Evolutionary conservation across 768 basidiomycete species (phyloP).

Genomic region (Boletus insuetus): DNA sequence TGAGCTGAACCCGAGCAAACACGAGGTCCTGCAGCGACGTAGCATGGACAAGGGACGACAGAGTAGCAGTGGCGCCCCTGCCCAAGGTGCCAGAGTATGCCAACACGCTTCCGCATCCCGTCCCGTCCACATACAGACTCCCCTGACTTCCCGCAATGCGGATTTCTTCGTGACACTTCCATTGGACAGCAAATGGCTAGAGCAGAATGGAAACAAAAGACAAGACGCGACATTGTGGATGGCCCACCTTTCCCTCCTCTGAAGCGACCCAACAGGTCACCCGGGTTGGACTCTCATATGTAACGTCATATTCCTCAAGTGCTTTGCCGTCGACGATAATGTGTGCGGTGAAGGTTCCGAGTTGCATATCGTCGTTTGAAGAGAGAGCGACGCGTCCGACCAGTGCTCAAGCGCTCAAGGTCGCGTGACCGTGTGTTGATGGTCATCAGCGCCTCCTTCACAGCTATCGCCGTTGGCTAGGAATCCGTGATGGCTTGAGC

Average conservation of each 20-base stretch:
- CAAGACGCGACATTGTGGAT: neutral
- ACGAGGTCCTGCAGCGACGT: conserved; percentile 2
- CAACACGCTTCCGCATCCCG: fast-evolving
- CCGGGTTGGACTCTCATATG: conserved; percentile 3
- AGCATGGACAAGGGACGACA: neutral
- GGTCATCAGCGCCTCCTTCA: too few relatives aligned
- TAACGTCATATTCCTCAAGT: conserved; percentile 13
- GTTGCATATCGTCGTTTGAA: conserved; percentile 6
- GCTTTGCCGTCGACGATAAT: conserved; percentile 14
- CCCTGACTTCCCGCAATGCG: neutral
- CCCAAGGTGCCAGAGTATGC: neutral
- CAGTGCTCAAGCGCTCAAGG: neutral
- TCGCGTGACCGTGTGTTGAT: neutral
- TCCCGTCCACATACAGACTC: conserved; percentile 10
- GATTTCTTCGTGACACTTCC: conserved; percentile 4
- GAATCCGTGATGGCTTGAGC: too few relatives aligned
- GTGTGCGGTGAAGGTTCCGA: conserved; percentile 13
- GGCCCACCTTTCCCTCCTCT: conserved; percentile 19
- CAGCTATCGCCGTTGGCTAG: too few relatives aligned
- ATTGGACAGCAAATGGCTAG: conserved; percentile 14
- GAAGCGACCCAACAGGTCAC: conserved; percentile 23
- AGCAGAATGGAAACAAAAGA: neutral
- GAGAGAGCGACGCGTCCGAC: neutral
- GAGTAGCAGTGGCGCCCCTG: neutral
- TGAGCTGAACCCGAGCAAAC: conserved; percentile 18